Evolutionary conservation across 140 eudicot genomes (phyloP).

Genomic region (Bidens hawaiensis): DNA sequence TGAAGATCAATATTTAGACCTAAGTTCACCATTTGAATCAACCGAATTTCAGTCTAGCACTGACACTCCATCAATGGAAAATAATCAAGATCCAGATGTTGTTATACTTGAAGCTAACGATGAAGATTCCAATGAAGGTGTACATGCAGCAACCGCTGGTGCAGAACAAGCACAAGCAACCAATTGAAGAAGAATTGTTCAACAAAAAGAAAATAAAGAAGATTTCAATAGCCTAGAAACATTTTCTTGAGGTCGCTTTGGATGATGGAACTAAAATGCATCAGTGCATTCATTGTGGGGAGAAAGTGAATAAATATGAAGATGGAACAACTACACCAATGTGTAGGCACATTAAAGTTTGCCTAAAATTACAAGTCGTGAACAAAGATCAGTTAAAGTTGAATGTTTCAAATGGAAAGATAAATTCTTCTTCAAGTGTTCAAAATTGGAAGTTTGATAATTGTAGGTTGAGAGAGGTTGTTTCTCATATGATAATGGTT

Average conservation of each 20-base stretch:
- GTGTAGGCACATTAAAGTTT: background rate
- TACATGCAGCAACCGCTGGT: background rate
- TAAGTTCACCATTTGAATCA: background rate
- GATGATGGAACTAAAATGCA: background rate
- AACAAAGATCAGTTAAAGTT: background rate
- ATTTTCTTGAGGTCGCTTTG: background rate
- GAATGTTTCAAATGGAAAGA: background rate
- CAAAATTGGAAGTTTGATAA: no score
- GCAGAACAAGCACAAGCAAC: background rate
- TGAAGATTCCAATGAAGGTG: background rate
- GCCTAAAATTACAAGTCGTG: background rate
- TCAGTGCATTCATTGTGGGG: background rate
- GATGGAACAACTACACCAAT: slow-evolving; percentile 7
- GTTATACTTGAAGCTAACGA: no score
- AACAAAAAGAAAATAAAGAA: background rate
- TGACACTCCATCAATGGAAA: background rate
- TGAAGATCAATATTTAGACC: background rate
- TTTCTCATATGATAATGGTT: no score
- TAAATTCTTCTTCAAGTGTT: background rate
- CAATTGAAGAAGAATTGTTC: background rate
- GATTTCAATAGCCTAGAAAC: no score
- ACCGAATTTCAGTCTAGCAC: background rate
- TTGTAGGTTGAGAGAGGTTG: no score
- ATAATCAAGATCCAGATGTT: background rate
- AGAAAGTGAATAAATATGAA: background rate